Percentiles rank a stretch among this genome's conserved stretches.
These are phyloP conservation scores for Argentina anserina DNA, from an alignment of 306 rosid species.

Conservation along the genomic window DNA sequence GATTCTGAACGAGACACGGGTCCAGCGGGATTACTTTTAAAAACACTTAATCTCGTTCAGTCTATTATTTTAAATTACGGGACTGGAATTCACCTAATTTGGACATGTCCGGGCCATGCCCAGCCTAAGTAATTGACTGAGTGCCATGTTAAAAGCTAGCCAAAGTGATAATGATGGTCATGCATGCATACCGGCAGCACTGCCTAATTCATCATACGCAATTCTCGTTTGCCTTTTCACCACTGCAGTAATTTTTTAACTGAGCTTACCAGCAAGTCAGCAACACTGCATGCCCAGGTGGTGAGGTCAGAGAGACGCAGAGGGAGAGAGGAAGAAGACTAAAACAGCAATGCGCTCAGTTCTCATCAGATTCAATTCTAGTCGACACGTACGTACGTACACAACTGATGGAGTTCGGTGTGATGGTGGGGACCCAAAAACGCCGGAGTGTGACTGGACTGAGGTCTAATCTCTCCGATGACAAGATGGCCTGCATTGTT, in stretches of 20 bases:
- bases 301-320: background rate
- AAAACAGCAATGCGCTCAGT: background rate
- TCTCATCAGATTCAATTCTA: background rate
- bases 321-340: background rate
- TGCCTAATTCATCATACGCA: background rate
- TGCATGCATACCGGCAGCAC: too few species aligned
- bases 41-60: too few species aligned
- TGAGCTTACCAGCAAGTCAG: background rate
- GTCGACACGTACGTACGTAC: background rate
- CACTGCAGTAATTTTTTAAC: background rate
- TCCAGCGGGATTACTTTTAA: too few species aligned
- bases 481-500: conserved; percentile 18
- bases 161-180: too few species aligned
- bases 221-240: background rate
- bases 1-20: too few species aligned
- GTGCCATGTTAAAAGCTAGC: too few species aligned
- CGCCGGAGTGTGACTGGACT: conserved; percentile 14
- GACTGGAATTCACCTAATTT: too few species aligned
- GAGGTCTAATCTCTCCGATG: conserved; percentile 29
- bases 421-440: background rate
- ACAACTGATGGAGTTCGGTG: background rate
- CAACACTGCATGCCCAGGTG: background rate
- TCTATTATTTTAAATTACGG: too few species aligned
- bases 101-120: too few species aligned
- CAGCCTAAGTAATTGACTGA: too few species aligned